Conservation (phyloP, 306 rosid species). For the Arachis stenosperma region DNA sequence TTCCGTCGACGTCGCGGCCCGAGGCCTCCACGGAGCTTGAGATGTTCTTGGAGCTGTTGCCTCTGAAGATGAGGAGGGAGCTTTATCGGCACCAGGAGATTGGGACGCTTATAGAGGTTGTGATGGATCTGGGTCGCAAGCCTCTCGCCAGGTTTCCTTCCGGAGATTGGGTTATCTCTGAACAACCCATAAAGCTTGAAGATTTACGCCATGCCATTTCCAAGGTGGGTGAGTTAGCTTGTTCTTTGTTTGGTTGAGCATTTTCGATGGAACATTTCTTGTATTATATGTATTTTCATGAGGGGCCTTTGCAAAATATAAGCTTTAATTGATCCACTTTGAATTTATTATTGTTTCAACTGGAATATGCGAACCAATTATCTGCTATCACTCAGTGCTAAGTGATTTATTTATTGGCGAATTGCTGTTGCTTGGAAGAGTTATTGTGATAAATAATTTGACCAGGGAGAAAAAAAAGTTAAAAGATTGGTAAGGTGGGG, state of each 20-base stretch:
- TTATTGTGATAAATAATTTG: neutral
- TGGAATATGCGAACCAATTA: neutral
- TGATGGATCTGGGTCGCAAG: slow-evolving; percentile 90
- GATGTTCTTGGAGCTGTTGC: slow-evolving; percentile 73
- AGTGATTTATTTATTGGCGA: slow-evolving; percentile 19
- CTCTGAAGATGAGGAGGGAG: slow-evolving; percentile 67
- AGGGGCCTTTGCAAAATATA: neutral
- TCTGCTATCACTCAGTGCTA: slow-evolving; percentile 5
- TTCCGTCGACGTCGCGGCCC: slow-evolving; percentile 49
- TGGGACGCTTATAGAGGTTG: slow-evolving; percentile 82
- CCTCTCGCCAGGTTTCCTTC: slow-evolving; percentile 94
- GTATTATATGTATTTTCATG: neutral
- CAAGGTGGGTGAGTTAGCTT: slow-evolving; percentile 53
- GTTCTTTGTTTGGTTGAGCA: neutral
- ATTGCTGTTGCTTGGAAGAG: slow-evolving; percentile 15
- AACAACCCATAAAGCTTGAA: slow-evolving; percentile 55
- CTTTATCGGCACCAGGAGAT: slow-evolving; percentile 63
- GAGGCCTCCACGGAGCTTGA: slow-evolving; percentile 61
- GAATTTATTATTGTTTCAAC: slow-evolving; percentile 9
- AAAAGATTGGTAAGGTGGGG: slow-evolving; percentile 11
- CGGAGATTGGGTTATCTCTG: slow-evolving; percentile 88
- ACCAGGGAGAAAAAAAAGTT: neutral
- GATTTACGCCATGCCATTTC: slow-evolving; percentile 86
- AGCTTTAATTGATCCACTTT: slow-evolving; percentile 23
- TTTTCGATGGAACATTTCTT: neutral